These are phyloP conservation scores for Quercus variabilis DNA, from an alignment of 306 rosid species.

Conservation along the genomic window DNA sequence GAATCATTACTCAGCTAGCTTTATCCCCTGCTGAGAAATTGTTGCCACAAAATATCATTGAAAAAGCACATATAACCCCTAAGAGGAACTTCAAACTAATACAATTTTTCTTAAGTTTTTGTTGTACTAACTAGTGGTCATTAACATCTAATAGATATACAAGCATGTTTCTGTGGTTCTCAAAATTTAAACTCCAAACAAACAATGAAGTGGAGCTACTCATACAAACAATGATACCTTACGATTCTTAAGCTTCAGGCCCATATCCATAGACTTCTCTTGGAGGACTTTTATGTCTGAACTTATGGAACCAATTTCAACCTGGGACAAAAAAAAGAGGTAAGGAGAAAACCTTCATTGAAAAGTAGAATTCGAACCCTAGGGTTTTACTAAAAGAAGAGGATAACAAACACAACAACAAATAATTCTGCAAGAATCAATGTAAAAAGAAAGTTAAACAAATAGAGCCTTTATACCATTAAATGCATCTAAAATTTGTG, in stretches of 20 bases:
- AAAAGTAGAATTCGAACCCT: not conserved
- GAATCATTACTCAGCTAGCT: not conserved
- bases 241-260: conserved; percentile 94
- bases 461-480: not conserved
- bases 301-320: conserved; percentile 96
- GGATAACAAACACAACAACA: not conserved
- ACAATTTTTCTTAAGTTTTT: not conserved
- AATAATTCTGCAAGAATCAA: not conserved
- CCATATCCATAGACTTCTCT: conserved; percentile 99
- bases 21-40: not conserved
- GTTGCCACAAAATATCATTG: not conserved
- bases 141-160: not conserved
- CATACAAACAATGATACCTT: conserved; percentile 54
- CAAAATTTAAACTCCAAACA: not conserved
- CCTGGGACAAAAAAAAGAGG: conserved; percentile 35
- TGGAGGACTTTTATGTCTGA: conserved; percentile 95
- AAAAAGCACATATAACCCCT: conserved; percentile 12
- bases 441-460: not conserved
- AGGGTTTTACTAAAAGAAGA: not conserved
- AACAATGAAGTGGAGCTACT: not conserved
- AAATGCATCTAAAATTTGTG: not conserved
- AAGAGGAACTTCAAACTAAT: not conserved
- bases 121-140: not conserved
- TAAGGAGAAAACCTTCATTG: conserved; percentile 1
- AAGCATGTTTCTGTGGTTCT: not conserved